Conservation (phyloP, 2,329 filamentous ascomycete genomes). For the Leptodontidium sp. region DNA sequence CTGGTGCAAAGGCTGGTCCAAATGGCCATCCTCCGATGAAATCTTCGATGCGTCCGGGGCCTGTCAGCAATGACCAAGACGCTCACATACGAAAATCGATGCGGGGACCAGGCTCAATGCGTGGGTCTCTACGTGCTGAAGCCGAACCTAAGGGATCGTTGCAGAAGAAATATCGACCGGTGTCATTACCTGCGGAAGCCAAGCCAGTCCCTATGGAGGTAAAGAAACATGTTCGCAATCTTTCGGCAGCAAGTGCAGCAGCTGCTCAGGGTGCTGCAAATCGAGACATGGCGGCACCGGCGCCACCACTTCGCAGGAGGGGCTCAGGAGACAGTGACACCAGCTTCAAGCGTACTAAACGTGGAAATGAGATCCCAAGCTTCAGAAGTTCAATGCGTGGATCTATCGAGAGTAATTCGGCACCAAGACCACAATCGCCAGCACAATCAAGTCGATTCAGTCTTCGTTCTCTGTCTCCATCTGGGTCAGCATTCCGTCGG, state of each 20-base stretch:
- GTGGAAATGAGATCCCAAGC: slow-evolving; percentile 58
- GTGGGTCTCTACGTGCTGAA: slow-evolving; percentile 29
- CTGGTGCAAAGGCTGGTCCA: slow-evolving; percentile 44
- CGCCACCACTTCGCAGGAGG: slow-evolving; percentile 56
- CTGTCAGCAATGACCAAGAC: slow-evolving; percentile 34
- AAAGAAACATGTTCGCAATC: slow-evolving; percentile 36
- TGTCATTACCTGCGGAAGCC: slow-evolving; percentile 34
- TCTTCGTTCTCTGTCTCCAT: slow-evolving; percentile 74
- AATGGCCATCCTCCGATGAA: slow-evolving; percentile 50
- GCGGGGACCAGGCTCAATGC: slow-evolving; percentile 41
- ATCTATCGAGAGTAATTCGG: slow-evolving; percentile 41
- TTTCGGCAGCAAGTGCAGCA: slow-evolving; percentile 36
- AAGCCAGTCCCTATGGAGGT: slow-evolving; percentile 34
- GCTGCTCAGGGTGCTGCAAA: slow-evolving; percentile 32
- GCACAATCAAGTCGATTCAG: slow-evolving; percentile 69
- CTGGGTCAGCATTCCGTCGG: slow-evolving; percentile 57
- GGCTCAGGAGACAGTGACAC: slow-evolving; percentile 77
- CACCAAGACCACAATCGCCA: slow-evolving; percentile 47
- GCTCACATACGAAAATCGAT: slow-evolving; percentile 45
- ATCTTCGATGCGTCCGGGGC: slow-evolving; percentile 56
- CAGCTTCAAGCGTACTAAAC: slow-evolving; percentile 77
- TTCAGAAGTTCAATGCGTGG: slow-evolving; percentile 81
- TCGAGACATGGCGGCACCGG: slow-evolving; percentile 26
- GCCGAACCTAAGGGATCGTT: slow-evolving; percentile 42
- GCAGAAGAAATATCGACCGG: slow-evolving; percentile 49